Conservation (phyloP, 1,139 yeast genomes). For the Candida pseudoviswanathii region DNA sequence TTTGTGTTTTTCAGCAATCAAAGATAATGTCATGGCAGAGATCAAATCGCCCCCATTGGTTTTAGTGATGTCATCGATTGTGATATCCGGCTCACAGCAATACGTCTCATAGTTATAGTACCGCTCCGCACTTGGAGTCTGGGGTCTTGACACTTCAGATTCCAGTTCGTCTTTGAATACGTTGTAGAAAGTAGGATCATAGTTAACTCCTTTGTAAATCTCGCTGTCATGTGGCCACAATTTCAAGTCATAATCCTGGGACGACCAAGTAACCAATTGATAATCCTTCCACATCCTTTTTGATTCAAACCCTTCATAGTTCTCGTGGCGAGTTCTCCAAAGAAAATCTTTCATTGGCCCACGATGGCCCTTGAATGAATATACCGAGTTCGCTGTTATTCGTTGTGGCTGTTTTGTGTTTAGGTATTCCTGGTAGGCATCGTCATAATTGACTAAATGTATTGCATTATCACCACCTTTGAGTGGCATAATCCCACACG, state of each 20-base stretch:
- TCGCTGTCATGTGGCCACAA: slow-evolving; percentile 76
- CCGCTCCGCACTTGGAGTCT: slow-evolving; percentile 7
- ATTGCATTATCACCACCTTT: slow-evolving; percentile 83
- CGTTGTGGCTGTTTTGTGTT: slow-evolving; percentile 30
- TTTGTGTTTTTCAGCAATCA: slow-evolving; percentile 34
- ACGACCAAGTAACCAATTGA: slow-evolving; percentile 92
- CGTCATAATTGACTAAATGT: slow-evolving; percentile 61
- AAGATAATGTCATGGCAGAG: slow-evolving; percentile 37
- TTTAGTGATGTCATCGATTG: slow-evolving; percentile 35
- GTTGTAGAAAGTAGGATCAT: slow-evolving; percentile 43
- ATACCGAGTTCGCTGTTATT: slow-evolving; percentile 44
- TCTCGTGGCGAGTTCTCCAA: slow-evolving; percentile 68
- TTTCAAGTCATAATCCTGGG: slow-evolving; percentile 75
- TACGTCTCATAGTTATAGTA: slow-evolving; percentile 35
- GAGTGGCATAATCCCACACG: slow-evolving; percentile 85
- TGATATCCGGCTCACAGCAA: slow-evolving; percentile 42
- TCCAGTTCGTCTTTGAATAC: slow-evolving; percentile 28
- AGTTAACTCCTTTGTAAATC: slow-evolving; percentile 60
- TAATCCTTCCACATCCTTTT: slow-evolving; percentile 71
- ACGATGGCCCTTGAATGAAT: slow-evolving; percentile 75
- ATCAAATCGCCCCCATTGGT: slow-evolving; percentile 38
- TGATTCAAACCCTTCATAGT: slow-evolving; percentile 38
- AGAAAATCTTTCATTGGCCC: slow-evolving; percentile 86
- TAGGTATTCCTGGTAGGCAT: slow-evolving; percentile 44
- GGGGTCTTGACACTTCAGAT: slow-evolving; percentile 16